Evolutionary conservation across 2,329 filamentous ascomycete species (phyloP), one percentile per base, ranked within the genome.

Genomic region (Nannizziopsis barbatae): DNA sequence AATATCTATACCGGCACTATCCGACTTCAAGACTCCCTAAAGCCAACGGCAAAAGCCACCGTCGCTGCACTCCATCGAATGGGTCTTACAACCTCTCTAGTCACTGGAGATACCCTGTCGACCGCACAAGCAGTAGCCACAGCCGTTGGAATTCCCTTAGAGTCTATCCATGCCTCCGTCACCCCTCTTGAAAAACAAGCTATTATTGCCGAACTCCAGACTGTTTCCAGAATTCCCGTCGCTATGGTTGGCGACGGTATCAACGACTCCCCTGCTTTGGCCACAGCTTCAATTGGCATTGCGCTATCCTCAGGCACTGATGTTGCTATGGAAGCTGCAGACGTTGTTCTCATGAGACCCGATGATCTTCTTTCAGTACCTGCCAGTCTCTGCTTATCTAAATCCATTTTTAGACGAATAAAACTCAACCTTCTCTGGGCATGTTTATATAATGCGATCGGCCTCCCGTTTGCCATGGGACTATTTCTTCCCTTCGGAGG

Each of bases 231-330:
- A 58, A 73, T 84, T 43, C 38, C 18, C 14, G 86, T 96, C 20
- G 92, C 86, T 56, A 98, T 98, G 92, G 89, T 96, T 11, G 89
- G 92, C 45, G 92, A 98, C 65, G 92, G 92, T 37, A 95, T 98
- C 75, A 98, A 98, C 67, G 92, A 98, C 70, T 95, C 88, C 0
- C 92, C 92, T 0, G 92, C 92, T 0, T 79, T 98, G 9, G 92
- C 88, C 0, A 94, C 88, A 0, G 89, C 92, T 9, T 82, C 94
- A 57, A 81, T 96, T 22, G 92, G 92, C 54, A 95, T 98, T 56
- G 89, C 89, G 50, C 86, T 98, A 66, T 78, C 86, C 4, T 88
- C 83, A 6, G 92, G 92, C 49, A 96, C 92, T 0, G 92, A 96
- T 62, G 90, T 98, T 1, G 92, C 92, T 43, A 94, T 98, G 80